Evolutionary conservation across 2,329 filamentous ascomycete species (phyloP), one percentile per base, ranked within the genome.

Genomic region (Botrytis fragariae): DNA sequence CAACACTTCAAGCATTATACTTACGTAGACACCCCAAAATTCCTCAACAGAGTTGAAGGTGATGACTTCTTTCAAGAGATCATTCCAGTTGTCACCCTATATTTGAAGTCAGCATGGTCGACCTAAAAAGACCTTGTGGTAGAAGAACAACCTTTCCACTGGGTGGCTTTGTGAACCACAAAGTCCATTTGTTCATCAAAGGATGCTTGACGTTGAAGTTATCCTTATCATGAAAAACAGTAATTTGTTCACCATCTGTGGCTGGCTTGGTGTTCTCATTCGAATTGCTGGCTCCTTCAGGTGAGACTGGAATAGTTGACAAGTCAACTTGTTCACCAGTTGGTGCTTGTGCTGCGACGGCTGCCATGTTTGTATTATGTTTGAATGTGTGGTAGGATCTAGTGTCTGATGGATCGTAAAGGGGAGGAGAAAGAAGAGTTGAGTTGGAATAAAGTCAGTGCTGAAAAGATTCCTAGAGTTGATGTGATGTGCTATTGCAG

Each of bases 131-230:
- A 35, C n/a, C 62, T 29, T 35, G 42, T 37, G 72, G 32, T 44
- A 32, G 25, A n/a, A 64, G 32, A 73, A 62, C 73, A 84, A 96
- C 94, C 92, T 97, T 98, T 86, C 94, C 95, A 82, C 91, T 97
- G 61, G 95, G 93, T 71, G 96, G 95, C 89, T 98, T 98, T 81
- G 95, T 98, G 87, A 98, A 99, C 97, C 97, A 99, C 73, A 99
- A 87, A 74, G 96, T 98, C 96, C 96, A 99, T 82, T 93, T 92
- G 87, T 98, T 93, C 89, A 97, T 95, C 75, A 99, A 89, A 78
- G 95, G 95, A 84, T 99, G 96, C 89, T 98, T 99, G 84, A 99
- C 96, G 80, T 97, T 99, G 89, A 99, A 99, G 88, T 99, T 98
- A 78, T 98, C 93, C 79, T 96, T 92, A 85, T 98, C 94, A 83